Evolutionary conservation across 2,329 filamentous ascomycete genomes (phyloP).

Genomic region (Biscogniauxia sp.): DNA sequence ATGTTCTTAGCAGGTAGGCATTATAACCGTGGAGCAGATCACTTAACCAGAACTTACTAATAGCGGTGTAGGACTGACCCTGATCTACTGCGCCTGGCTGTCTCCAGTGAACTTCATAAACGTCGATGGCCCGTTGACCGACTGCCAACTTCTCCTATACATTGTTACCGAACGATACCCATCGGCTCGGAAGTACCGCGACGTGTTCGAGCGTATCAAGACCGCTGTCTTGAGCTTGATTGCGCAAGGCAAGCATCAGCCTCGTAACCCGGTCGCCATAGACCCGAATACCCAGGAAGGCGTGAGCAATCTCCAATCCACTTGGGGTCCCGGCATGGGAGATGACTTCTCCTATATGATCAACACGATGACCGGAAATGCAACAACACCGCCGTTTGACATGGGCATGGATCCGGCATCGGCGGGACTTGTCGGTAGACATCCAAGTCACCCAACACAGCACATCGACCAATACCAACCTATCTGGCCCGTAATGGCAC

Average conservation of each 20-base stretch:
- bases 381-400: constrained; percentile 9
- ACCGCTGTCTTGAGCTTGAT: constrained; percentile 26
- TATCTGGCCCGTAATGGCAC: constrained; percentile 17
- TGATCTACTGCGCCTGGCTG: constrained; percentile 31
- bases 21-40: background rate
- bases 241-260: constrained; percentile 29
- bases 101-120: constrained; percentile 23
- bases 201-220: constrained; percentile 34
- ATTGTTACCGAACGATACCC: constrained; percentile 34
- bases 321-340: constrained; percentile 24
- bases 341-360: constrained; percentile 32
- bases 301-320: constrained; percentile 19
- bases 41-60: constrained; percentile 6
- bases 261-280: constrained; percentile 27
- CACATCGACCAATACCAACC: constrained; percentile 15
- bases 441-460: constrained; percentile 8
- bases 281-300: constrained; percentile 26
- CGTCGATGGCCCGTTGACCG: constrained; percentile 26
- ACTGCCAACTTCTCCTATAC: constrained; percentile 32
- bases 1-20: constrained; percentile 30
- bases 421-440: constrained; percentile 7
- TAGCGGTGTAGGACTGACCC: constrained; percentile 23
- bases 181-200: constrained; percentile 31
- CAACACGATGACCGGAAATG: constrained; percentile 29
- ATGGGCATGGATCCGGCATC: constrained; percentile 13